A percentile compares a stretch with the other conserved stretches of the same genome.
Evolutionary conservation across 2,329 filamentous ascomycete species (phyloP).

Genomic region (Pyricularia grisea): DNA sequence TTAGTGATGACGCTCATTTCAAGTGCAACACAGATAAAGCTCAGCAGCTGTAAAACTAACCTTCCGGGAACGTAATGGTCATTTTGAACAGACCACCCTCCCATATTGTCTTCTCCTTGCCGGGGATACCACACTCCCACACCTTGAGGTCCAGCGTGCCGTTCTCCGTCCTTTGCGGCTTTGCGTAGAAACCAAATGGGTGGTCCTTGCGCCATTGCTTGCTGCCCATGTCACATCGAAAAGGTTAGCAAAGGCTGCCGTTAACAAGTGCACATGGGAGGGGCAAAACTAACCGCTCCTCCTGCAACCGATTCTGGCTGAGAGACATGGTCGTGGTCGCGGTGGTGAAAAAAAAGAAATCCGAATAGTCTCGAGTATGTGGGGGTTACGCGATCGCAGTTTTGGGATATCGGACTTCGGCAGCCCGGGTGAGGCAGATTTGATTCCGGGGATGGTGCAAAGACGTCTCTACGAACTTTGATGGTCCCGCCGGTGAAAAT

Average conservation of each 20-base stretch:
- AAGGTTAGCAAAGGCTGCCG: conserved; percentile 4
- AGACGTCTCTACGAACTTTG: not conserved
- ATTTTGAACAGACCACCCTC: conserved; percentile 96
- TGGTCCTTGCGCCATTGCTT: conserved; percentile 97
- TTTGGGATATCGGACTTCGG: not conserved
- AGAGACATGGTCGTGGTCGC: conserved; percentile 63
- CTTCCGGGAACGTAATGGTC: conserved; percentile 85
- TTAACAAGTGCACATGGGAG: not conserved
- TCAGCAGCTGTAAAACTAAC: conserved; percentile 38
- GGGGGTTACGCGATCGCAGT: not conserved
- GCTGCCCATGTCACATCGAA: conserved; percentile 32
- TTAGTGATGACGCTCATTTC: not conserved
- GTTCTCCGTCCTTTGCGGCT: conserved; percentile 68
- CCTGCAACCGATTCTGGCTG: conserved; percentile 77
- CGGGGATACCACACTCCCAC: conserved; percentile 95
- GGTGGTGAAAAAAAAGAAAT: not conserved
- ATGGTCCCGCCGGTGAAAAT: not conserved
- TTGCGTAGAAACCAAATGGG: conserved; percentile 94
- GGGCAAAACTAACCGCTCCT: conserved; percentile 60
- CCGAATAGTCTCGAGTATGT: not conserved
- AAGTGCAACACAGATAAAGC: too few species aligned
- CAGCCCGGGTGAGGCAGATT: not conserved
- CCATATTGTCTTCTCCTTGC: conserved; percentile 96
- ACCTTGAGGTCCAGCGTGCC: conserved; percentile 85
- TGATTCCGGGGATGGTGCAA: not conserved